Percentiles rank a stretch among this genome's conserved stretches.
phyloP scores from a whole-genome alignment of 306 rosid species.

The Dalbergia oliveri region DNA sequence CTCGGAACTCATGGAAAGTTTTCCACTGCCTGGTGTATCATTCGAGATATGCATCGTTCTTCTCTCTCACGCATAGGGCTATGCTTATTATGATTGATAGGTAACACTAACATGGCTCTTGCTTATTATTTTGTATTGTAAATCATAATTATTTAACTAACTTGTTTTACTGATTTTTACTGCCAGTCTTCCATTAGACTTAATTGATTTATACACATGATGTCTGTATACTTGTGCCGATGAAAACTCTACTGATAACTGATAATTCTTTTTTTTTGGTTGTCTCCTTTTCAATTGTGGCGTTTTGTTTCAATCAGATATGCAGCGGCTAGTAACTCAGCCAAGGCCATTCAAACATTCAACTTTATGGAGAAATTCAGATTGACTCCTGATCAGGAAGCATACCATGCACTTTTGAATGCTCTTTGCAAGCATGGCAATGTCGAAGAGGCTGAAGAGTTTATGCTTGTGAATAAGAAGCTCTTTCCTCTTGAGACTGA shows the following conservation, averaged over 20 bases:
- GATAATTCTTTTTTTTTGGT: neutral
- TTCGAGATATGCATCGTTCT: constrained; percentile 72
- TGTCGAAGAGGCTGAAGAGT: constrained; percentile 93
- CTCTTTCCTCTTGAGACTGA: constrained; percentile 72
- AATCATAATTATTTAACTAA: constrained; percentile 26
- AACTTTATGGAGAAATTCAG: constrained; percentile 82
- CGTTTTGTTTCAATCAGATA: constrained; percentile 64
- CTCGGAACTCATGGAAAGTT: constrained; percentile 77
- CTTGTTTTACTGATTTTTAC: too few relatives aligned
- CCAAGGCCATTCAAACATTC: constrained; percentile 73
- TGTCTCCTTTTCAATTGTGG: constrained; percentile 1
- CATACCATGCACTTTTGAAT: constrained; percentile 63
- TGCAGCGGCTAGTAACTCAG: constrained; percentile 71
- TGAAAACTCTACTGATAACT: constrained; percentile 1
- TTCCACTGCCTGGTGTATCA: constrained; percentile 82
- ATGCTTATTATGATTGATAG: constrained; percentile 91
- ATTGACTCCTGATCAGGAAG: constrained; percentile 77
- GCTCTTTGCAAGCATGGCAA: constrained; percentile 79
- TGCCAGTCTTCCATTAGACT: neutral
- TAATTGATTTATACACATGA: neutral
- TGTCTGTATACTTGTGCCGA: constrained; percentile 16
- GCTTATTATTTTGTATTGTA: neutral
- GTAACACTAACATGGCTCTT: constrained; percentile 51
- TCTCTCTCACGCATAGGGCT: constrained; percentile 65
- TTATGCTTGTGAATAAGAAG: constrained; percentile 79